Evolutionary conservation across 2,329 filamentous ascomycete species (phyloP).

Genomic region (Chaetomium sp.): DNA sequence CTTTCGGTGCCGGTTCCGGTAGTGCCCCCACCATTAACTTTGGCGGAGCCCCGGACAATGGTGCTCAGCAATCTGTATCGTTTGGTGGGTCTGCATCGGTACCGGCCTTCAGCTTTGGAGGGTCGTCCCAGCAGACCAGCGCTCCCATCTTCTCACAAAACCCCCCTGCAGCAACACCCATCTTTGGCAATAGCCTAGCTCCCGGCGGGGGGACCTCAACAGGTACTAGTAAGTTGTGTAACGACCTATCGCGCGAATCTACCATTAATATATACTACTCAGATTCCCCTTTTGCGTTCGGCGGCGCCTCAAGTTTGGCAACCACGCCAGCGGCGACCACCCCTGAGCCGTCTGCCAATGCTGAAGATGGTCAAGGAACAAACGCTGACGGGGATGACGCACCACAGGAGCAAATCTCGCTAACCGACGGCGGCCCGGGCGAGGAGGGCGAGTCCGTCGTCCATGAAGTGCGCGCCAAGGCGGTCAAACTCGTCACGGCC

Average conservation of each 20-base stretch:
- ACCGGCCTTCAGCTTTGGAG: conserved; percentile 44
- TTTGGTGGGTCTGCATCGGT: conserved; percentile 24
- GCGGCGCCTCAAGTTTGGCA: conserved; percentile 62
- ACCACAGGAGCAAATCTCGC: conserved; percentile 68
- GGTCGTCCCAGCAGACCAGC: conserved; percentile 36
- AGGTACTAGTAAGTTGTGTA: conserved; percentile 47
- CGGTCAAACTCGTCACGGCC: conserved; percentile 59
- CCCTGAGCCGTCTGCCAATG: conserved; percentile 56
- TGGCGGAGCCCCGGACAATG: conserved; percentile 37
- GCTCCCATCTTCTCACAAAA: conserved; percentile 35
- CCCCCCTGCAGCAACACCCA: conserved; percentile 37
- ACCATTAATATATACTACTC: conserved; percentile 33
- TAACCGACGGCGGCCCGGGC: conserved; percentile 66
- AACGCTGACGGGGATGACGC: conserved; percentile 58
- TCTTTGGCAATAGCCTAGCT: conserved; percentile 40
- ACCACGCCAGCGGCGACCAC: conserved; percentile 62
- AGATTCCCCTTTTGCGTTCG: conserved; percentile 60
- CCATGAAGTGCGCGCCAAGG: conserved; percentile 71
- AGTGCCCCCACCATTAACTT: conserved; percentile 46
- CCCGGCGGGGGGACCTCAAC: conserved; percentile 44
- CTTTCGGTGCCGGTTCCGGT: conserved; percentile 29
- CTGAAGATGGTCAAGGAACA: conserved; percentile 48
- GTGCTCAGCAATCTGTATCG: conserved; percentile 26
- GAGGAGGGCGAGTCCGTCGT: conserved; percentile 73
- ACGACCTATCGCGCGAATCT: conserved; percentile 3